Evolutionary conservation across 306 rosid genomes (phyloP), one percentile per base, ranked within the genome.

Genomic region (Malus fusca): DNA sequence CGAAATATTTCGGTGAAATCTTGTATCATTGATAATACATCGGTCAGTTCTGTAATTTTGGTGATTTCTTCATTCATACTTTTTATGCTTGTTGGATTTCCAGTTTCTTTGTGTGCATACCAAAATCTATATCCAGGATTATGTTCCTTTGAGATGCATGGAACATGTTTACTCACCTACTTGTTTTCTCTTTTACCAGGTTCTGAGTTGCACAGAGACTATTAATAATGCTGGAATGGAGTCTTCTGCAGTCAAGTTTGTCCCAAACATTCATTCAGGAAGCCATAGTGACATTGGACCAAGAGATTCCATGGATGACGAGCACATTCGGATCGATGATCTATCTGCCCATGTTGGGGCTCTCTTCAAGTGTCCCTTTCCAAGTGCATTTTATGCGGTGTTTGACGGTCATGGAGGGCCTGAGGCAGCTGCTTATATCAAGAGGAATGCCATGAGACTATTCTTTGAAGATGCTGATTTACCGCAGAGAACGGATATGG

Each of bases 361-460:
- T 84, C 74, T 84, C 77, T 85, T 80, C 76, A 82, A 84, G 69
- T 84, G 37, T 61, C 82, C 90, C 2, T 73, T 79, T 70, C 93
- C 90, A 0, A 80, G 90, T 79, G 89, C 96, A 2, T 95, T 95
- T 79, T 95, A 95, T 86, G 98, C 92, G 3, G 90, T 95, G 65
- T 90, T 95, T 77, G 98, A 95, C 67, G 98, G 98, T 53, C 98
- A 95, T 62, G 97, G 90, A 25, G 98, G 98, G n/a, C 91, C 96
- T 58, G 89, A 87, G 14, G 98, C 97, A 35, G 97, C 98, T 74
- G 70, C 90, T 25, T 95, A 85, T 83, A 75, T 95, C 66, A 92
- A 92, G 85, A 88, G 83, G 81, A 83, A 92, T 82, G 96, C 93
- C 4, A 80, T 89, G 90, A 88, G 79, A 79, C 81, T 95, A 35